Percentiles rank a stretch among this genome's conserved stretches.
These are phyloP conservation scores for Pichia kudriavzevii DNA, from an alignment of 1,139 yeast species.

Conservation along the genomic window DNA sequence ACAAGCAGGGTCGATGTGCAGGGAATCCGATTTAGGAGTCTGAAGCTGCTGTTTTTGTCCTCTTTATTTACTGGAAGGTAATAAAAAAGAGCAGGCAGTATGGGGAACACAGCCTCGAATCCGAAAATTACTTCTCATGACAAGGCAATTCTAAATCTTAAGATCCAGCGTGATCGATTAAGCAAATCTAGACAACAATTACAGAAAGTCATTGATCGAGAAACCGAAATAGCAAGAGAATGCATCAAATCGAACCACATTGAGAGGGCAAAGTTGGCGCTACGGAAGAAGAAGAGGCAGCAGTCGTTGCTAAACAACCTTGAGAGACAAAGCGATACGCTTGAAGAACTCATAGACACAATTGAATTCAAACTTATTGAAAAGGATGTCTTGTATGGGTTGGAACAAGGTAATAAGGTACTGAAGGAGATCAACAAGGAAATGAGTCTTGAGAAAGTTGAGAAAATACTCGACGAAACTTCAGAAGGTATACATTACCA, in stretches of 20 bases:
- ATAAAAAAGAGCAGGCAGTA: too few relatives aligned
- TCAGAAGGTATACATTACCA: constrained; percentile 79
- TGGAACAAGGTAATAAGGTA: constrained; percentile 72
- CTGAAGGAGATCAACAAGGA: constrained; percentile 69
- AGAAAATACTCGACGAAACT: constrained; percentile 72
- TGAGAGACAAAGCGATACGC: constrained; percentile 66
- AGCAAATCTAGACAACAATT: constrained; percentile 66
- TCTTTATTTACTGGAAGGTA: too few relatives aligned
- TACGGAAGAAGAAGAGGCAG: constrained; percentile 78
- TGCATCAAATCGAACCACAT: constrained; percentile 49
- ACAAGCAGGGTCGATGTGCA: too few relatives aligned
- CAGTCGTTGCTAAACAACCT: constrained; percentile 60
- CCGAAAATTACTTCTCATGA: constrained; percentile 76
- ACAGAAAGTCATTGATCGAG: constrained; percentile 47
- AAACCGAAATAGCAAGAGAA: constrained; percentile 49
- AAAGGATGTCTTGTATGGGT: constrained; percentile 72
- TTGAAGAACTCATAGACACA: constrained; percentile 65
- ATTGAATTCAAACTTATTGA: constrained; percentile 88
- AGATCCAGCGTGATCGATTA: constrained; percentile 79
- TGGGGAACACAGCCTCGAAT: constrained; percentile 8
- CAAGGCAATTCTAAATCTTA: constrained; percentile 75
- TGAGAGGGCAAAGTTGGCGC: constrained; percentile 58
- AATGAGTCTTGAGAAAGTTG: constrained; percentile 73
- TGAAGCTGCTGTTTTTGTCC: too few relatives aligned
- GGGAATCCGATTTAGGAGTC: too few relatives aligned